These are phyloP conservation scores for Neurospora terricola DNA, from an alignment of 495 filamentous ascomycete species.

Conservation along the genomic window DNA sequence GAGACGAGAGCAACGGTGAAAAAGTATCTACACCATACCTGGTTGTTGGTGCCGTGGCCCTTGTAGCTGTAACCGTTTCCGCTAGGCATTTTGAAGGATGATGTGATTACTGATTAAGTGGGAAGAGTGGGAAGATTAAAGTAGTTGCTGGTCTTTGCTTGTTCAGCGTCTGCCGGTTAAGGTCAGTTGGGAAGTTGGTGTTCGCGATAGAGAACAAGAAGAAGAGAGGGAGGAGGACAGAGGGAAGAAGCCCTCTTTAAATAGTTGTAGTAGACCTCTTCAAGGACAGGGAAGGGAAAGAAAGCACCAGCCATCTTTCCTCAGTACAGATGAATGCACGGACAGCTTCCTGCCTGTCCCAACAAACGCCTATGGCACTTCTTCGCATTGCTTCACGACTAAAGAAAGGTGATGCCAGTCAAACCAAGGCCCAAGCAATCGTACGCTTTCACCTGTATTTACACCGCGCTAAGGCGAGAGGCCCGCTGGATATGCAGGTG, in stretches of 20 bases:
- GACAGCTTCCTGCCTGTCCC: background rate
- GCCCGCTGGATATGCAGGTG: background rate
- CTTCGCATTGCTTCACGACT: background rate
- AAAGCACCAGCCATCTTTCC: background rate
- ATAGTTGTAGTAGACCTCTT: background rate
- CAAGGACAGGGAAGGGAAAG: background rate
- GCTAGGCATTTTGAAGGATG: constrained; percentile 17
- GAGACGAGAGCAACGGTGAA: background rate
- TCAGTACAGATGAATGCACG: background rate
- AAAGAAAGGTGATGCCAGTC: background rate
- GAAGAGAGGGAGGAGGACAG: background rate
- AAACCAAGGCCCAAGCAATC: background rate
- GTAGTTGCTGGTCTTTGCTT: background rate
- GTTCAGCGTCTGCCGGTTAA: background rate
- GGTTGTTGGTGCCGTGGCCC: constrained; percentile 32
- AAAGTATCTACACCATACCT: constrained; percentile 16
- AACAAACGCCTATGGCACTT: background rate
- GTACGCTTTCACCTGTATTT: background rate
- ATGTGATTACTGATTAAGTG: constrained; percentile 9
- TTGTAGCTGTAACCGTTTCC: constrained; percentile 32
- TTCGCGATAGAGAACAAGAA: background rate
- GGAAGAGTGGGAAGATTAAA: background rate
- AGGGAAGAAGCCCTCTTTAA: background rate
- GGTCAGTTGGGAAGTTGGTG: background rate
- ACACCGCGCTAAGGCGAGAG: background rate